These are phyloP conservation scores for Populus nigra DNA, from an alignment of 345 rosid species.

Conservation along the genomic window DNA sequence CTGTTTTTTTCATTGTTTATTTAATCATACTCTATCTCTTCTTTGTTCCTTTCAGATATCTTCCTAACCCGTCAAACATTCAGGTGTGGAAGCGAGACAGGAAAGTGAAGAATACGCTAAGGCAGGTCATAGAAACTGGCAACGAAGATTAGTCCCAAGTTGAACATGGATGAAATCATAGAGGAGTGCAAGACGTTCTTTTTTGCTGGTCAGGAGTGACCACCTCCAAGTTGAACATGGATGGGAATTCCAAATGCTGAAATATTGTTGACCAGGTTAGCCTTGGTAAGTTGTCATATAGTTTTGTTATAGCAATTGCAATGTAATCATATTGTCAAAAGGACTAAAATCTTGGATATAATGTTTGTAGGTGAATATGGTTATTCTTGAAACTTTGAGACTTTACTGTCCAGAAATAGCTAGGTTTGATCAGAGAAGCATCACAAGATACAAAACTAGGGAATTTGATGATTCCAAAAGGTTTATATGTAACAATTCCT, in stretches of 20 bases:
- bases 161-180: constrained; percentile 36
- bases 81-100: constrained; percentile 70
- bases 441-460: constrained; percentile 51
- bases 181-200: constrained; percentile 93
- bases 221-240: constrained; percentile 69
- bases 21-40: neutral
- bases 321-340: no score
- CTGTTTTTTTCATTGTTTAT: no score
- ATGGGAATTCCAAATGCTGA: constrained; percentile 3
- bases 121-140: constrained; percentile 43
- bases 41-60: constrained; percentile 48
- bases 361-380: constrained; percentile 16
- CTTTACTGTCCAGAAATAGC: constrained; percentile 10
- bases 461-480: constrained; percentile 67
- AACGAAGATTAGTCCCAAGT: constrained; percentile 7
- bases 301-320: no score
- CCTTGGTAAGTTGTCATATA: constrained; percentile 1
- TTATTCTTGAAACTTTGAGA: constrained; percentile 20
- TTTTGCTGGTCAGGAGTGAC: constrained; percentile 87
- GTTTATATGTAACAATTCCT: constrained; percentile 63
- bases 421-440: constrained; percentile 11
- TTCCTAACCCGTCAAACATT: constrained; percentile 68
- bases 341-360: neutral
- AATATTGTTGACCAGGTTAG: constrained; percentile 9
- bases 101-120: constrained; percentile 57